Evolutionary conservation across 1,284 basidiomycete species (phyloP).

Genomic region (Boletus putidus): DNA sequence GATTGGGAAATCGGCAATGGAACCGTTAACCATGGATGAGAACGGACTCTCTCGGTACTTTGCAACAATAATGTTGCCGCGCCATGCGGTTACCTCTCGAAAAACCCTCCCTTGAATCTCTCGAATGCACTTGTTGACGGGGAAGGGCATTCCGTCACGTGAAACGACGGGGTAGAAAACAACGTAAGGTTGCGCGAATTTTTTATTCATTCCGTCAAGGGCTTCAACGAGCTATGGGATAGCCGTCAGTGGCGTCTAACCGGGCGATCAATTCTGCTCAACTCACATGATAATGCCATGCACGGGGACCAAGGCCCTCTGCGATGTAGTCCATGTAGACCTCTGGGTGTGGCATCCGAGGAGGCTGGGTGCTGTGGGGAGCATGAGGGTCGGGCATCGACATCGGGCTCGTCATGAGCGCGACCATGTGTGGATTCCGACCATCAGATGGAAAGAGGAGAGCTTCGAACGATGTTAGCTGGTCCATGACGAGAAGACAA

Average conservation of each 20-base stretch:
- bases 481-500: conserved; percentile 49
- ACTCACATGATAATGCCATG: conserved; percentile 71
- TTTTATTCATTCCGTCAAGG: conserved; percentile 74
- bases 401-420: conserved; percentile 67
- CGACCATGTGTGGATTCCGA: conserved; percentile 66
- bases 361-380: conserved; percentile 41
- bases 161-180: conserved; percentile 74
- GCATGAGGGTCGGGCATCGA: conserved; percentile 48
- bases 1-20: conserved; percentile 79
- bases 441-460: conserved; percentile 65
- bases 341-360: conserved; percentile 75
- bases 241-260: conserved; percentile 22
- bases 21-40: conserved; percentile 64
- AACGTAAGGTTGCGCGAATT: conserved; percentile 73
- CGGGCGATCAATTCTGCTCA: conserved; percentile 1
- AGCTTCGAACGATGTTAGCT: conserved; percentile 59
- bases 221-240: conserved; percentile 61
- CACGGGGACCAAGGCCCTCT: conserved; percentile 61
- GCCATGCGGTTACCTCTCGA: conserved; percentile 65
- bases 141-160: conserved; percentile 75
- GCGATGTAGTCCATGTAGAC: conserved; percentile 82
- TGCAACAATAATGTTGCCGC: conserved; percentile 72
- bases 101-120: conserved; percentile 67
- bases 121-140: conserved; percentile 68
- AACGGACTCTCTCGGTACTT: conserved; percentile 72